Percentiles rank a stretch among this genome's conserved stretches.
Evolutionary conservation across 1,284 basidiomycete genomes (phyloP).

Genomic region (Cystobasidiaceae sp.): DNA sequence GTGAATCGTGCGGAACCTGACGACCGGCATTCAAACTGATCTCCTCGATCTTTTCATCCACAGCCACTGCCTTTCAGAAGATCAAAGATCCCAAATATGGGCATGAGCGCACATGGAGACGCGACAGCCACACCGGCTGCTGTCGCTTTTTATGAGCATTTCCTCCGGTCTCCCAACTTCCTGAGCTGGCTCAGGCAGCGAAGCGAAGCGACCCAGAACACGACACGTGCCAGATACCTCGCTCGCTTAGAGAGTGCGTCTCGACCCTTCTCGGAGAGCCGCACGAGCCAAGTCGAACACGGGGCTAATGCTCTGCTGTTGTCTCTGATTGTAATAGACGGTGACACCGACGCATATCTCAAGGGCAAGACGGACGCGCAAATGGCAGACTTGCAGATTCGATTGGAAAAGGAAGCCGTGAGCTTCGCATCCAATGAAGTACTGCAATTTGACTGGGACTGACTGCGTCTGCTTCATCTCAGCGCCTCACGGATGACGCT

Average conservation of each 20-base stretch:
- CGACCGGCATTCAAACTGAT: neutral
- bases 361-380: constrained; percentile 18
- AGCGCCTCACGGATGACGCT: constrained; percentile 21
- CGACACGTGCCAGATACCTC: constrained; percentile 34
- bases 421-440: neutral
- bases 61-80: constrained; percentile 41
- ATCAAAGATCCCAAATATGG: constrained; percentile 21
- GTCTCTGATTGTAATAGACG: neutral
- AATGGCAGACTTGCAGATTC: constrained; percentile 9
- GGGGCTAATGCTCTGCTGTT: neutral
- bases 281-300: constrained; percentile 6
- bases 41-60: neutral
- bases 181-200: constrained; percentile 31
- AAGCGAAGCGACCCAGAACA: constrained; percentile 23
- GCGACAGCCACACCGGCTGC: constrained; percentile 12
- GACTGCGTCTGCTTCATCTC: neutral
- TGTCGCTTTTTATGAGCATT: constrained; percentile 38
- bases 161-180: constrained; percentile 32
- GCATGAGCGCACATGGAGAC: constrained; percentile 14
- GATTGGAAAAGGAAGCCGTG: constrained; percentile 25
- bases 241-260: constrained; percentile 27
- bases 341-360: constrained; percentile 15
- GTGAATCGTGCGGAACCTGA: constrained; percentile 37
- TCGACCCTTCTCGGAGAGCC: no score
- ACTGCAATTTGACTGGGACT: no score